Base-by-base conservation (phyloP, 2,329 filamentous ascomycete species). In the Nigrospora osmanthi region DNA sequence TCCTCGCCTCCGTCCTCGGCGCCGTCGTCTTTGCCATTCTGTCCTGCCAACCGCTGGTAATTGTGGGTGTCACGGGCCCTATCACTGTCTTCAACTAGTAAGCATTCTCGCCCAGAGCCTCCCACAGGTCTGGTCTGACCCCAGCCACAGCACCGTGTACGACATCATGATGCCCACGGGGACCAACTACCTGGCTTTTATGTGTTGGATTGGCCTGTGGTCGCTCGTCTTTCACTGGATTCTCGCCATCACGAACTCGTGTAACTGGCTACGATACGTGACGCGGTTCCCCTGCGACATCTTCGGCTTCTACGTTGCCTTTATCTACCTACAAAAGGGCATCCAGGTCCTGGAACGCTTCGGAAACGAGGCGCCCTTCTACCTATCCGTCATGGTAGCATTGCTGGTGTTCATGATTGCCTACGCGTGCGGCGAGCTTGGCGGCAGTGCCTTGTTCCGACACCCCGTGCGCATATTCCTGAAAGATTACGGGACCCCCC, bases 51-150 rank as follows among this genome's bases (percentile, higher is more conserved):
- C 89, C 89, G 7, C 69, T 95, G 46, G 87, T 91, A 44, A 95
- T 95, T 61, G 89, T 95, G 17, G 89, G 89, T 17, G 89, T 95
- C 3, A 94, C 89, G 11, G 87, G 86, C 66, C 89, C 89, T 4
- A 95, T 95, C 46, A 94, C 89, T 14, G 88, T 95, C 28, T 95
- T 95, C 60, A 95, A 94, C 61, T 95, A 94, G 78, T 81, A 62
- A 36, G 73, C 33, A 13, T 38, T 9, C 35, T 16, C 2, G 60
- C 15, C 35, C 15, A 19, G 28, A 35, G 13, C 3, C 17, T 14
- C n/a, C n/a, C 3, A 19, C n/a, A 35, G 6, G 19, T 33, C 38
- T 50, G 31, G 53, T 36, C 7, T n/a, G 10, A 45, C 33, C 39
- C n/a, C 35, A 45, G 40, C 31, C 14, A 17, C 34, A 79, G 76